These are phyloP conservation scores for Curvularia sp. DNA, from an alignment of 2,329 filamentous ascomycete species.

Conservation along the genomic window DNA sequence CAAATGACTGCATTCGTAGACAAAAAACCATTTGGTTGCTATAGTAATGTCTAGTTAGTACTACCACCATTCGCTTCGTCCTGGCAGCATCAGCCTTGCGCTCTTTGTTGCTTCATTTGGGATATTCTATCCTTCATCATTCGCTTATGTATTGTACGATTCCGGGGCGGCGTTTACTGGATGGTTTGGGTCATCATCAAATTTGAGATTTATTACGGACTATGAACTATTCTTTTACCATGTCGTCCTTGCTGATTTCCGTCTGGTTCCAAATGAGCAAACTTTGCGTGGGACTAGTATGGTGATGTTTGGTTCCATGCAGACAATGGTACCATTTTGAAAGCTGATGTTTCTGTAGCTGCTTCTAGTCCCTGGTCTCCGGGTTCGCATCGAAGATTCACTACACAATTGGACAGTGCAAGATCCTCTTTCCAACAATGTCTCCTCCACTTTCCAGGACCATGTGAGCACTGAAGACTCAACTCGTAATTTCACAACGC, in stretches of 20 bases:
- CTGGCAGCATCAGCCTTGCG: conserved; percentile 10
- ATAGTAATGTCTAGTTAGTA: conserved; percentile 47
- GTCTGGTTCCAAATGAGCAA: not conserved
- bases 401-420: not conserved
- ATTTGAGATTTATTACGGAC: conserved; percentile 26
- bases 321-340: not conserved
- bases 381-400: not conserved
- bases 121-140: conserved; percentile 11
- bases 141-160: conserved; percentile 39
- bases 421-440: not conserved
- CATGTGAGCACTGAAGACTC: not conserved
- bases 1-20: conserved; percentile 20
- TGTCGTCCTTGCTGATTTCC: not conserved
- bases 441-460: not conserved
- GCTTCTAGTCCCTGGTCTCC: not conserved
- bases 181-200: conserved; percentile 33
- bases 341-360: too few species aligned
- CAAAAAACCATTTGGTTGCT: conserved; percentile 24
- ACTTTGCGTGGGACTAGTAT: not conserved
- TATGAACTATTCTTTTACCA: not conserved
- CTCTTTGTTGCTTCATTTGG: conserved; percentile 18
- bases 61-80: conserved; percentile 31
- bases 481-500: conserved; percentile 2
- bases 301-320: not conserved
- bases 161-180: conserved; percentile 28